A percentile compares a stretch with the other conserved stretches of the same genome.
Conservation (phyloP, 805 yeast genomes). For the Cyberlindnera mrakii region DNA sequence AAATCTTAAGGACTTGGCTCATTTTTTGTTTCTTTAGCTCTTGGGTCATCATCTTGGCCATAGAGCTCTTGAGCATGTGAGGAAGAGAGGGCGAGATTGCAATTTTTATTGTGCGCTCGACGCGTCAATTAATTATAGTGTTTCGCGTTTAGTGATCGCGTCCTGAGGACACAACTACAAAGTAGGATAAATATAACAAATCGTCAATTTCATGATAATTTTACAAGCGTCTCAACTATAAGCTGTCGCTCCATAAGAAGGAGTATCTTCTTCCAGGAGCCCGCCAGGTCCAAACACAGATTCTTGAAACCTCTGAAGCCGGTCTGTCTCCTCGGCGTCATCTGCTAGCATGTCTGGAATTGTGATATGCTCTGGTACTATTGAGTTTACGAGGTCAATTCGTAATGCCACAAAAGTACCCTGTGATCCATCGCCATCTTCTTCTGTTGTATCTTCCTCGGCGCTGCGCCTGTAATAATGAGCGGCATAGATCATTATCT, state of each 20-base stretch:
- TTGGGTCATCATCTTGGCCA: slow-evolving; percentile 1
- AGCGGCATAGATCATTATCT: slow-evolving; percentile 12
- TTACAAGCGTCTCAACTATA: not conserved
- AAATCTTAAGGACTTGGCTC: slow-evolving; percentile 53
- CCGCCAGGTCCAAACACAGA: not conserved
- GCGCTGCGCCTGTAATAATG: slow-evolving; percentile 1
- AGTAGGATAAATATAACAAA: too few species aligned
- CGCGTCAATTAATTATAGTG: too few species aligned
- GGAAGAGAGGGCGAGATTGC: too few species aligned
- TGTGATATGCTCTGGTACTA: not conserved
- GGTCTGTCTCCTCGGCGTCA: not conserved
- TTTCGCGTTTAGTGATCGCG: too few species aligned
- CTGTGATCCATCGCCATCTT: slow-evolving; percentile 20
- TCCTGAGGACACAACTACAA: too few species aligned
- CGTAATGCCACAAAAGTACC: slow-evolving; percentile 15
- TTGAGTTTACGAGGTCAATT: slow-evolving; percentile 6
- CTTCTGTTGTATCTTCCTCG: slow-evolving; percentile 1
- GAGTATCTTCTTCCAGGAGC: not conserved
- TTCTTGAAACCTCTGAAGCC: not conserved
- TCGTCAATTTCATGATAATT: not conserved
- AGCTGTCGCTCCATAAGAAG: not conserved
- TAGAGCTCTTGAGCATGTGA: not conserved
- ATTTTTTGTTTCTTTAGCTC: slow-evolving; percentile 34
- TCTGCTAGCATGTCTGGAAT: not conserved
- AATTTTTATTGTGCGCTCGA: too few species aligned